A percentile compares a stretch with the other conserved stretches of the same genome.
Evolutionary conservation across 805 yeast species (phyloP).

Genomic region (Zygotorulaspora chibaensis): DNA sequence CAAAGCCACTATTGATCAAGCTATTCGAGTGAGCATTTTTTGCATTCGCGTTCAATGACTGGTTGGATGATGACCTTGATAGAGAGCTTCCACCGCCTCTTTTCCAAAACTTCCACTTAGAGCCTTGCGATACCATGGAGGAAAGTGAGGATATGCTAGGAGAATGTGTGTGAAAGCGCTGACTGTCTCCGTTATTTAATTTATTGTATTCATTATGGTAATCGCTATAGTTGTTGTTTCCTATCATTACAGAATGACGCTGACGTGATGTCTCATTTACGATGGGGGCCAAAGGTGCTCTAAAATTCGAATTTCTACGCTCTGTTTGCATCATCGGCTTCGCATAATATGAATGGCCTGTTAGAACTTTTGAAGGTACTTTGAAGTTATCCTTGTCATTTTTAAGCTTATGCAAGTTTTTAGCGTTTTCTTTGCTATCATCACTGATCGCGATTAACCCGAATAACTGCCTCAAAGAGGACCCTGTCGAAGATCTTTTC

Average conservation of each 20-base stretch:
- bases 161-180: slow-evolving; percentile 14
- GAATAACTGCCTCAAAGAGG: slow-evolving; percentile 31
- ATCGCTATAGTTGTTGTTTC: slow-evolving; percentile 5
- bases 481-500: slow-evolving; percentile 32
- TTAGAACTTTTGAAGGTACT: slow-evolving; percentile 7
- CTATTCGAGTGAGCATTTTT: neutral
- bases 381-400: slow-evolving; percentile 7
- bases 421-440: slow-evolving; percentile 22
- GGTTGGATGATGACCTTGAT: slow-evolving; percentile 16
- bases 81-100: slow-evolving; percentile 15
- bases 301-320: slow-evolving; percentile 13
- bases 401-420: slow-evolving; percentile 2
- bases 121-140: slow-evolving; percentile 12
- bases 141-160: slow-evolving; percentile 24
- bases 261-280: slow-evolving; percentile 13
- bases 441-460: slow-evolving; percentile 26
- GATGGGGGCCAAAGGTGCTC: slow-evolving; percentile 17
- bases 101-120: slow-evolving; percentile 37
- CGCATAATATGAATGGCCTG: neutral
- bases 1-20: neutral
- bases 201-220: slow-evolving; percentile 1
- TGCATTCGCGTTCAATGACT: slow-evolving; percentile 8
- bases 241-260: slow-evolving; percentile 11
- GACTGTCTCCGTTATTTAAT: slow-evolving; percentile 1
- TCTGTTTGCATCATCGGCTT: slow-evolving; percentile 5